phyloP scores from a whole-genome alignment of 768 basidiomycete genomes.

The Exidia glandulosa region DNA sequence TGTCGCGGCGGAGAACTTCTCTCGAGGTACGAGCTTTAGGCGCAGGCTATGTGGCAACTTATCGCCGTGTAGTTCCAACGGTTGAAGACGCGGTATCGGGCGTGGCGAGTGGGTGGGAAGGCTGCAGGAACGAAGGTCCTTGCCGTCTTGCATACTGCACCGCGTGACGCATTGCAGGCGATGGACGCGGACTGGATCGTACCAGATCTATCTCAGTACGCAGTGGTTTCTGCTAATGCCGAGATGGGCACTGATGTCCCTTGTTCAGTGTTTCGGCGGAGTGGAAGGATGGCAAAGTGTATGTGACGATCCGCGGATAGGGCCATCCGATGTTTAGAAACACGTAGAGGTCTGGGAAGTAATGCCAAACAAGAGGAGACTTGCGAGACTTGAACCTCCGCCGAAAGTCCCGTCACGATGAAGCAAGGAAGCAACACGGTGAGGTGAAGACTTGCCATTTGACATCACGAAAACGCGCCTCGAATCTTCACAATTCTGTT shows the following conservation, averaged over 20 bases:
- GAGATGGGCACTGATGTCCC: not conserved
- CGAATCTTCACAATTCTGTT: too few species aligned
- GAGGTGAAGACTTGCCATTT: too few species aligned
- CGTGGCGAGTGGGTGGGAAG: slow-evolving; percentile 55
- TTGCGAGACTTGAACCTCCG: too few species aligned
- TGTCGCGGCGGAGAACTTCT: slow-evolving; percentile 40
- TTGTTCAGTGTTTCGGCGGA: slow-evolving; percentile 32
- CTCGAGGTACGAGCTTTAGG: slow-evolving; percentile 23
- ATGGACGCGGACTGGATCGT: slow-evolving; percentile 58
- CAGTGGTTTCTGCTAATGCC: not conserved
- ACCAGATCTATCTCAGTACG: slow-evolving; percentile 54
- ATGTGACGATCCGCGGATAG: slow-evolving; percentile 33
- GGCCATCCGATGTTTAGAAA: not conserved
- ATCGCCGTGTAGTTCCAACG: slow-evolving; percentile 52
- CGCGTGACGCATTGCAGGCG: slow-evolving; percentile 41
- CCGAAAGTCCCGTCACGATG: too few species aligned
- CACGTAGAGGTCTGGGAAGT: not conserved
- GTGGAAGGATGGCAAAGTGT: slow-evolving; percentile 34
- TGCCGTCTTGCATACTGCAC: slow-evolving; percentile 76
- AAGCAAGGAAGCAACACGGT: too few species aligned
- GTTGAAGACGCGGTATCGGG: slow-evolving; percentile 88
- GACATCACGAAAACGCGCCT: too few species aligned
- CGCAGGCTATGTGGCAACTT: not conserved
- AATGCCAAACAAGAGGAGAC: not conserved
- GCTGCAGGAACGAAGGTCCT: slow-evolving; percentile 70